These are phyloP conservation scores for Avena eriantha DNA, from an alignment of 176 grass and related monocot species.

Conservation along the genomic window DNA sequence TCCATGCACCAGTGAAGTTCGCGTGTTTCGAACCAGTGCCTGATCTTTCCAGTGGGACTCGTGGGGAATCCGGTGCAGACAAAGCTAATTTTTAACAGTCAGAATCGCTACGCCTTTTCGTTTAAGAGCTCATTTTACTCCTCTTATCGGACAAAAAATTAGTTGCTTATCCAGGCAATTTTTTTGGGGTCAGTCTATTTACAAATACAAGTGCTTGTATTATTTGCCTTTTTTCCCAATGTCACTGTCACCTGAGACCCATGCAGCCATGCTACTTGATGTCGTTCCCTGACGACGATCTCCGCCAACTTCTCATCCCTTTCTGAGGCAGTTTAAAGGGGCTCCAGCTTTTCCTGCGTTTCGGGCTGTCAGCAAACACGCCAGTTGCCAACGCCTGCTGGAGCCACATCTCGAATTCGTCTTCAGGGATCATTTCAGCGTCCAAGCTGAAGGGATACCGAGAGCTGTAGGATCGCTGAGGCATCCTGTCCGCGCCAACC, in stretches of 20 bases:
- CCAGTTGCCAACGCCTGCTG: constrained; percentile 90
- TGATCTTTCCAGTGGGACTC: constrained; percentile 4
- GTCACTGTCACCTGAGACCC: background rate
- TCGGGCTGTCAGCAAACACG: constrained; percentile 89
- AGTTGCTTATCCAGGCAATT: constrained; percentile 47
- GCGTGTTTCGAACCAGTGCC: background rate
- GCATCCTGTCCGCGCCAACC: constrained; percentile 77
- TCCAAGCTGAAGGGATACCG: constrained; percentile 89
- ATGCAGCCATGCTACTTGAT: background rate
- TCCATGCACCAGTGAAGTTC: background rate
- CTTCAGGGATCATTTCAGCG: constrained; percentile 89
- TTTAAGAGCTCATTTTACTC: constrained; percentile 15
- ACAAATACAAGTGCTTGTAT: constrained; percentile 44
- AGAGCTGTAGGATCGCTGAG: constrained; percentile 65
- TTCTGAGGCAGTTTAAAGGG: constrained; percentile 94
- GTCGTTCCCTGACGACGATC: constrained; percentile 51
- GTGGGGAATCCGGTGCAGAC: background rate
- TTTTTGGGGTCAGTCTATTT: constrained; percentile 68
- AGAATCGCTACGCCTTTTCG: constrained; percentile 14
- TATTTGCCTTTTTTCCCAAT: constrained; percentile 40
- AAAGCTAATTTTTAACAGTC: constrained; percentile 18
- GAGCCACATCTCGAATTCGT: constrained; percentile 91
- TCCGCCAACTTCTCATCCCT: constrained; percentile 79
- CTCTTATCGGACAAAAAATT: constrained; percentile 54
- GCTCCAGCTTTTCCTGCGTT: constrained; percentile 95